Base-by-base conservation (phyloP, 495 filamentous ascomycete species). In the Tuber borchii region DNA sequence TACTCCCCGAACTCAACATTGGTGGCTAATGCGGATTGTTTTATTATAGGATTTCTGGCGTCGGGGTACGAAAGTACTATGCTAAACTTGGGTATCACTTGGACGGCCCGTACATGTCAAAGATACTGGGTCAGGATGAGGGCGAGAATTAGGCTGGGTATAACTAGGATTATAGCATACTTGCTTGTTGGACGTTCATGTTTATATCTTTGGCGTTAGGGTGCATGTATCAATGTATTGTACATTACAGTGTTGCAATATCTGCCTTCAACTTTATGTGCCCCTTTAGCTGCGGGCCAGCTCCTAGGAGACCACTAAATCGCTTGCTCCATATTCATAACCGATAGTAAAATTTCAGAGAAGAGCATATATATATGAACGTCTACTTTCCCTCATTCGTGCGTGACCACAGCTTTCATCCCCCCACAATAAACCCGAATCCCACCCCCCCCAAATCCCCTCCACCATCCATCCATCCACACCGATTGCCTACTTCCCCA, bases 21-120 rank as follows among this genome's bases (percentile, higher is more conserved):
- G 2, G 34, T 68, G 69, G 37, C 34, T 69, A 19, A 71, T 26
- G 73, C 76, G 44, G 81, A 51, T n/a, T 46, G 26, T 69, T 31
- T 45, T 70, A 71, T 20, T 37, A 69, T 37, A 82, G 81, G 71
- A 99, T 99, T 73, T 95, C 92, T 39, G 95, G 95, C 17, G 93
- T 99, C 70, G 95, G 95, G 1, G 95, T 97, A 8, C 88, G 95
- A 75, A 93, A 91, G 81, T 99, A 98, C 84, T 99, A 99, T 83
- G 90, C 87, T 74, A 95, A 93, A 83, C 87, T 99, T 44, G 95
- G 95, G 7, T 99, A 98, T 84, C 91, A 87, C 84, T 85, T 99
- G 43, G 95, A 98, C 85, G 95, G 94, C 10, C 92, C 90, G 31
- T 97, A 93, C 76, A 95, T 97, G 93, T 91, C 89, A 78, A 96